Percentiles rank a stretch among this genome's conserved stretches.
Evolutionary conservation across 305 asterid genomes (phyloP).

Genomic region (Fraxinus velutina): DNA sequence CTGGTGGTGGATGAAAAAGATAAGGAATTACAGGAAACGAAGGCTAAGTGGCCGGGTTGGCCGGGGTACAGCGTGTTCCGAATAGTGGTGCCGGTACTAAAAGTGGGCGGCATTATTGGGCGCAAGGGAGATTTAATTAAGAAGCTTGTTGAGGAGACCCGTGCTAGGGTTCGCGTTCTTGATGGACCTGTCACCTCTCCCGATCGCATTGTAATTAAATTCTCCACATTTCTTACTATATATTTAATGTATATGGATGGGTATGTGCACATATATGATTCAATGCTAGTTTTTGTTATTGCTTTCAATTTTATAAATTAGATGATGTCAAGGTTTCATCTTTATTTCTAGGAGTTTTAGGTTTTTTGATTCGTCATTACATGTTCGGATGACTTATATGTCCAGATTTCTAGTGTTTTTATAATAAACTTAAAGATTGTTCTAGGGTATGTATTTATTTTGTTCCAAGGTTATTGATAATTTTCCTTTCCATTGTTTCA

Average conservation of each 20-base stretch:
- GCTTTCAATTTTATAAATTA: not conserved
- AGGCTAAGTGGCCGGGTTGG: constrained; percentile 89
- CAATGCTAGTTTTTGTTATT: constrained; percentile 5
- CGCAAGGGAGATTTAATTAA: constrained; percentile 83
- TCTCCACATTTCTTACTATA: not conserved
- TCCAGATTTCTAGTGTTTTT: constrained; percentile 10
- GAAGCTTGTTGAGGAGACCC: constrained; percentile 84
- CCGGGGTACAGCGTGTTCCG: constrained; percentile 77
- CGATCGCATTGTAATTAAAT: constrained; percentile 71
- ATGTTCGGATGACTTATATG: not conserved
- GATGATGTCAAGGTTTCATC: constrained; percentile 6
- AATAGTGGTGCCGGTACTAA: constrained; percentile 75
- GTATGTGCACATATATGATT: not conserved
- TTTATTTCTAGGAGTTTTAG: constrained; percentile 8
- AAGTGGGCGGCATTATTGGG: constrained; percentile 90
- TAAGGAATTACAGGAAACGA: constrained; percentile 19
- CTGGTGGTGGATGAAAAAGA: constrained; percentile 19
- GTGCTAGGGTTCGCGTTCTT: constrained; percentile 75
- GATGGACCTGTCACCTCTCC: constrained; percentile 66
- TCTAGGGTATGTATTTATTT: not conserved
- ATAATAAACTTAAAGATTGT: not conserved
- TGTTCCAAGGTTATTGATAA: not conserved
- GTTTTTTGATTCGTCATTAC: not conserved
- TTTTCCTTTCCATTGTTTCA: not conserved
- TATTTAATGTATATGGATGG: not conserved